Conservation (phyloP, 2,329 filamentous ascomycete genomes). For the Aaosphaeria arxii region DNA sequence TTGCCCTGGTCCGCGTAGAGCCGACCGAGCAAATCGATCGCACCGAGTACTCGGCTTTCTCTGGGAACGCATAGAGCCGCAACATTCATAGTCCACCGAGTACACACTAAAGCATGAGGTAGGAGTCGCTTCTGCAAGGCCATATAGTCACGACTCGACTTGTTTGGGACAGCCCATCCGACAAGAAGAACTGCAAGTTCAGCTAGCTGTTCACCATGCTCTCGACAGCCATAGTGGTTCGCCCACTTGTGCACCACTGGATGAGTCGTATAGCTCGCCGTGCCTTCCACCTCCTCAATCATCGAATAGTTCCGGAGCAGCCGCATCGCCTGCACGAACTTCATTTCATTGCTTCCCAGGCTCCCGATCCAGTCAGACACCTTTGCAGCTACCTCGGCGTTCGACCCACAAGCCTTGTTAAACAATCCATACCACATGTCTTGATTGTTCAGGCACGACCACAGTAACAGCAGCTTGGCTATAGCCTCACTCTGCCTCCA, state of each 20-base stretch:
- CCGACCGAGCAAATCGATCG: too few species aligned
- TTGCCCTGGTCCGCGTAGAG: too few species aligned
- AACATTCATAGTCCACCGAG: not conserved
- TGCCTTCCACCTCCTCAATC: conserved; percentile 5
- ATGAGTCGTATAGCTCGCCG: conserved; percentile 7
- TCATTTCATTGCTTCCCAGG: conserved; percentile 11
- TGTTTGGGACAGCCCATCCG: conserved; percentile 3
- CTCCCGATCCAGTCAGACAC: conserved; percentile 9
- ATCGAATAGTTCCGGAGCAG: conserved; percentile 11
- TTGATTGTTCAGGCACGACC: conserved; percentile 27
- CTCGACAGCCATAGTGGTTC: not conserved
- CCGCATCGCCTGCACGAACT: conserved; percentile 11
- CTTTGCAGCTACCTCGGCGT: not conserved
- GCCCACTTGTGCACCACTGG: conserved; percentile 5
- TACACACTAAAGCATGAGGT: conserved; percentile 5
- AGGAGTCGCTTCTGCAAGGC: conserved; percentile 5
- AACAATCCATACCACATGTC: conserved; percentile 42
- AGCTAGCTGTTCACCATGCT: not conserved
- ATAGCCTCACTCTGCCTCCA: conserved; percentile 9
- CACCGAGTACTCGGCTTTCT: too few species aligned
- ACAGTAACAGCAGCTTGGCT: conserved; percentile 13
- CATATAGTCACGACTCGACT: not conserved
- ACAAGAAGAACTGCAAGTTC: conserved; percentile 6
- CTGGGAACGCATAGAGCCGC: too few species aligned
- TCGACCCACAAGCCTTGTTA: conserved; percentile 1